Percentiles rank a stretch among this genome's conserved stretches.
Conservation (phyloP, 768 basidiomycete genomes). For the Lactarius vividus region DNA sequence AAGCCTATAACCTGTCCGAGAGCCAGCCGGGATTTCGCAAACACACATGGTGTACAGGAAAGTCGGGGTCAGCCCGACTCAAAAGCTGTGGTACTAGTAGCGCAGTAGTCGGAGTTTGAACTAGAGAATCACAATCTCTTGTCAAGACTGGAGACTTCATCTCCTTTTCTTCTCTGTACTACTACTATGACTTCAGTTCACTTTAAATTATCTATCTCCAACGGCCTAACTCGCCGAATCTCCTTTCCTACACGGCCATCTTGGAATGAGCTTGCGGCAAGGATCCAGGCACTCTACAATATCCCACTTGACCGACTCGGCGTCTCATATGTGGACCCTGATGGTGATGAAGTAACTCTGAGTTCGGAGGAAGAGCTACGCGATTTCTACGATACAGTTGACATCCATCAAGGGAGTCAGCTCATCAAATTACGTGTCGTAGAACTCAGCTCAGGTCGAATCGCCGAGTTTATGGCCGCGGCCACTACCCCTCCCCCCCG, state of each 20-base stretch:
- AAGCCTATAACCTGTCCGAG: no score
- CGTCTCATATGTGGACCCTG: slow-evolving; percentile 69
- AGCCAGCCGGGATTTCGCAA: no score
- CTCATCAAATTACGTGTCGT: slow-evolving; percentile 60
- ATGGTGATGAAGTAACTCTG: slow-evolving; percentile 74
- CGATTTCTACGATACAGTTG: slow-evolving; percentile 54
- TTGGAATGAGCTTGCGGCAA: slow-evolving; percentile 57
- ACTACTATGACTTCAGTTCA: slow-evolving; percentile 45
- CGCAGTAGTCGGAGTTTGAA: slow-evolving; percentile 27
- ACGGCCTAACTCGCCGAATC: slow-evolving; percentile 57
- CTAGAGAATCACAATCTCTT: slow-evolving; percentile 1
- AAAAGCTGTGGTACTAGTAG: no score
- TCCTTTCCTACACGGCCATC: slow-evolving; percentile 50
- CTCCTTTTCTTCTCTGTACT: slow-evolving; percentile 25
- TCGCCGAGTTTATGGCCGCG: slow-evolving; percentile 34
- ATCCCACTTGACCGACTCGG: slow-evolving; percentile 59
- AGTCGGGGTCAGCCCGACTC: no score
- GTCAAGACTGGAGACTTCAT: neutral
- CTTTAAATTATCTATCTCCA: slow-evolving; percentile 60
- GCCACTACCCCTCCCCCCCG: slow-evolving; percentile 35
- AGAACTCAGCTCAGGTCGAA: slow-evolving; percentile 47
- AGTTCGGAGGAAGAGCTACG: slow-evolving; percentile 75
- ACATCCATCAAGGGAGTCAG: slow-evolving; percentile 26
- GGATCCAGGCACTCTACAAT: slow-evolving; percentile 51
- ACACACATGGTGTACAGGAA: no score